Evolutionary conservation across 2,329 filamentous ascomycete species (phyloP).

Genomic region (Aspergillus sergii): DNA sequence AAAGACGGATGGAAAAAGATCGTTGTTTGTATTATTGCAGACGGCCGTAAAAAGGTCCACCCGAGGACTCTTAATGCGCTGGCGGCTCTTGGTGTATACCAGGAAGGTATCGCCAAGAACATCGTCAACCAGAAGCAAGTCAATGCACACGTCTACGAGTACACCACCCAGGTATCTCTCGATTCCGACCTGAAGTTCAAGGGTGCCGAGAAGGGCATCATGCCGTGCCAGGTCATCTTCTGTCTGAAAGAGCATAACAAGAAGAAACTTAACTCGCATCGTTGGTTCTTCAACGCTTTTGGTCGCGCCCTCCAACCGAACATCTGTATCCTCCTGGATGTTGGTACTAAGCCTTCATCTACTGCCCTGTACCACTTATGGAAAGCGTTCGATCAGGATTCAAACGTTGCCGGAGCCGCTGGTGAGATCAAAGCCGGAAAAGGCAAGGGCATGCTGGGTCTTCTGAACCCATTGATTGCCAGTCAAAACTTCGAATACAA

Average conservation of each 20-base stretch:
- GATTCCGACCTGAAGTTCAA: conserved; percentile 98
- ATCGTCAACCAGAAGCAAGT: conserved; percentile 95
- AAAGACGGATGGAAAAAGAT: conserved; percentile 99
- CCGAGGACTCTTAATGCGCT: conserved; percentile 90
- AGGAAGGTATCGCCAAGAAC: conserved; percentile 98
- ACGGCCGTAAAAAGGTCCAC: conserved; percentile 91
- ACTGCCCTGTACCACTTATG: conserved; percentile 96
- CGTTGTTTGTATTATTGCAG: conserved; percentile 93
- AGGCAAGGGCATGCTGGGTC: conserved; percentile 76
- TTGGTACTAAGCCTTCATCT: conserved; percentile 85
- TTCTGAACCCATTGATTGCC: conserved; percentile 91
- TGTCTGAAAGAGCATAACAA: conserved; percentile 97
- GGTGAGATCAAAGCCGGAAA: conserved; percentile 98
- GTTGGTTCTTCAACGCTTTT: conserved; percentile 99
- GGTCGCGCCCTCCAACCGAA: conserved; percentile 91
- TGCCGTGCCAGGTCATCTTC: conserved; percentile 97
- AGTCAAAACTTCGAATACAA: conserved; percentile 99
- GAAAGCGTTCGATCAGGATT: conserved; percentile 98
- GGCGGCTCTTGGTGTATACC: conserved; percentile 96
- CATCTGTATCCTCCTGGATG: conserved; percentile 93
- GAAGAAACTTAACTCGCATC: conserved; percentile 96
- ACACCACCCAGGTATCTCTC: conserved; percentile 95
- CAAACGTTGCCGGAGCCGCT: conserved; percentile 93
- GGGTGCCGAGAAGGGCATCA: conserved; percentile 97
- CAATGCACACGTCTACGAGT: conserved; percentile 96